A percentile compares a stretch with the other conserved stretches of the same genome.
These are phyloP conservation scores for Daldinia sp. DNA, from an alignment of 2,329 filamentous ascomycete genomes.

Conservation along the genomic window DNA sequence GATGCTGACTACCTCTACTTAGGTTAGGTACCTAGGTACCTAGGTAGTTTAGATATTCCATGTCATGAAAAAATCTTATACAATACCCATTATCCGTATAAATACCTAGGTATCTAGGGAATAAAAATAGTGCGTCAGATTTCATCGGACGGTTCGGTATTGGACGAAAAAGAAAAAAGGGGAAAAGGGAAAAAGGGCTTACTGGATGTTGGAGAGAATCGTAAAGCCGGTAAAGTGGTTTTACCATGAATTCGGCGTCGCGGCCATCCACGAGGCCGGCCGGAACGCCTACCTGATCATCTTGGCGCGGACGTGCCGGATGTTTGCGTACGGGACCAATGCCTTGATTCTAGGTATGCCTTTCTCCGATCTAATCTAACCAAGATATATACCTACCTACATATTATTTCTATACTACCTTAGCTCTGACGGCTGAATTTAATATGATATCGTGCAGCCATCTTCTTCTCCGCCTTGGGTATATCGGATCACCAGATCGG, in stretches of 20 bases:
- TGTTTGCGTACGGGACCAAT: constrained; percentile 73
- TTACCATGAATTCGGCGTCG: constrained; percentile 63
- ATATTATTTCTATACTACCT: background rate
- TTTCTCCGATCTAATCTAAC: no score
- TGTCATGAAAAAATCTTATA: background rate
- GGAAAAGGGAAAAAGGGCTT: background rate
- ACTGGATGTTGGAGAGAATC: constrained; percentile 44
- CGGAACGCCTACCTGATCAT: constrained; percentile 67
- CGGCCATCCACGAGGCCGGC: constrained; percentile 60
- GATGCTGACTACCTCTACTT: background rate
- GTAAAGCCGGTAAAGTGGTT: constrained; percentile 48
- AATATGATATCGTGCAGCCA: constrained; percentile 50
- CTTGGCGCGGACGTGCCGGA: constrained; percentile 63
- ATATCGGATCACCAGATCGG: constrained; percentile 71
- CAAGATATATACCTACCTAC: background rate
- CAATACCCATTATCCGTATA: constrained; percentile 14
- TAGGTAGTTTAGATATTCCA: background rate
- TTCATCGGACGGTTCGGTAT: background rate
- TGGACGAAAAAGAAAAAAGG: background rate
- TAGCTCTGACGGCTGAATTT: background rate
- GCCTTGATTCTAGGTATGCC: constrained; percentile 66
- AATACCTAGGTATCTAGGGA: no score
- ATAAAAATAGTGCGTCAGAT: background rate
- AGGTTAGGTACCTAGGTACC: no score
- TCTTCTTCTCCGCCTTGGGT: constrained; percentile 68